phyloP scores from a whole-genome alignment of 2,329 filamentous ascomycete genomes.

The Aspergillus niger region DNA sequence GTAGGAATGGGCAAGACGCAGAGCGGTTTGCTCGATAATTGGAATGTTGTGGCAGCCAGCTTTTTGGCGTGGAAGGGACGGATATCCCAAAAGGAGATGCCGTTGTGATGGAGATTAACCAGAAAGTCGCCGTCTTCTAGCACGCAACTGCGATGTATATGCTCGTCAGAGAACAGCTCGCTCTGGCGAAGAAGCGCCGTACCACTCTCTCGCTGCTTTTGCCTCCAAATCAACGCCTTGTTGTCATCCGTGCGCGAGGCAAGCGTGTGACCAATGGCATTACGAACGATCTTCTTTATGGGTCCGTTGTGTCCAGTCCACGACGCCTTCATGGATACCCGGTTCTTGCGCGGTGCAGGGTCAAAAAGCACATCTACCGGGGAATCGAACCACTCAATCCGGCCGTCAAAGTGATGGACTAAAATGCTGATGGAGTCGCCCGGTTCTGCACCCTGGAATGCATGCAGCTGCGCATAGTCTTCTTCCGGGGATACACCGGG shows the following conservation, averaged over 20 bases:
- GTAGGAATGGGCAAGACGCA: slow-evolving; percentile 73
- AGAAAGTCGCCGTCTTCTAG: slow-evolving; percentile 76
- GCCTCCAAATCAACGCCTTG: slow-evolving; percentile 82
- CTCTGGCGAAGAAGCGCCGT: slow-evolving; percentile 67
- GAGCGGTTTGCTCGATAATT: slow-evolving; percentile 68
- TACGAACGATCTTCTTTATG: slow-evolving; percentile 83
- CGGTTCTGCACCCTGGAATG: slow-evolving; percentile 66
- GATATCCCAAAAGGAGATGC: slow-evolving; percentile 79
- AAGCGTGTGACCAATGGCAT: slow-evolving; percentile 75
- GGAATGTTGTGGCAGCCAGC: slow-evolving; percentile 62
- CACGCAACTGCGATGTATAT: slow-evolving; percentile 79
- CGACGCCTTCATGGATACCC: slow-evolving; percentile 63
- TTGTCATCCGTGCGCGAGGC: slow-evolving; percentile 78
- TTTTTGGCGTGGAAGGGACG: slow-evolving; percentile 60
- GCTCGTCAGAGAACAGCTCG: slow-evolving; percentile 65
- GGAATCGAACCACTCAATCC: slow-evolving; percentile 78
- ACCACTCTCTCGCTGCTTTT: slow-evolving; percentile 55
- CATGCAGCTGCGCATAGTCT: slow-evolving; percentile 69
- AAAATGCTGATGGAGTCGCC: slow-evolving; percentile 71
- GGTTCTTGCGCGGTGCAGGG: slow-evolving; percentile 60
- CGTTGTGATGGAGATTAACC: slow-evolving; percentile 73
- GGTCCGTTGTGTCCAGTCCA: slow-evolving; percentile 84
- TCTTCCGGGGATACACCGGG: slow-evolving; percentile 32
- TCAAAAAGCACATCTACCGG: slow-evolving; percentile 80
- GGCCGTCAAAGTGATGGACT: slow-evolving; percentile 81